phyloP scores from a whole-genome alignment of 441 rosid species.

The Populus hybrid region DNA sequence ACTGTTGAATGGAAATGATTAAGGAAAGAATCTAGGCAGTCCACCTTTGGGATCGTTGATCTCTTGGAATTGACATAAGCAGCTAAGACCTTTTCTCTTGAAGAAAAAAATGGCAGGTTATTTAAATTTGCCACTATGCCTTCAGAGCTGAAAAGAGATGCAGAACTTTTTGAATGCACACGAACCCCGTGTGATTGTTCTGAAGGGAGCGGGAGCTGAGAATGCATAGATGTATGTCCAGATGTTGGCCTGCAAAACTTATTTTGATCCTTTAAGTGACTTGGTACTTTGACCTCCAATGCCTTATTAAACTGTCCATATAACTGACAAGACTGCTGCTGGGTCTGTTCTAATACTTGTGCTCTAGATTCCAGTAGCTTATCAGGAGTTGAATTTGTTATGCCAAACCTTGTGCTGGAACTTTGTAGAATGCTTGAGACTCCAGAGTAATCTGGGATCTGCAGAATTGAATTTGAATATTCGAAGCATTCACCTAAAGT shows the following conservation, averaged over 20 bases:
- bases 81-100: constrained; percentile 22
- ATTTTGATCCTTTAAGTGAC: constrained; percentile 2
- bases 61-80: constrained; percentile 31
- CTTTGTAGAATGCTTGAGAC: constrained; percentile 10
- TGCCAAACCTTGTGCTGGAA: background rate
- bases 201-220: constrained; percentile 21
- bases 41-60: constrained; percentile 3
- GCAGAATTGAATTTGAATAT: constrained; percentile 13
- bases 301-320: constrained; percentile 9
- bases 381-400: constrained; percentile 11
- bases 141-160: constrained; percentile 11
- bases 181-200: constrained; percentile 11
- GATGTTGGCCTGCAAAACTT: constrained; percentile 8
- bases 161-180: constrained; percentile 16
- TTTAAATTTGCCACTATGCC: constrained; percentile 7
- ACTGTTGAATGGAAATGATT: constrained; percentile 29
- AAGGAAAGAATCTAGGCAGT: constrained; percentile 27
- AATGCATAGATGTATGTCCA: constrained; percentile 10
- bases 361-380: constrained; percentile 13
- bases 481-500: constrained; percentile 5
- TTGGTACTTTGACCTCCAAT: constrained; percentile 10
- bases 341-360: constrained; percentile 14
- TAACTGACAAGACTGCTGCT: constrained; percentile 16
- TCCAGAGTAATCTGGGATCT: constrained; percentile 15
- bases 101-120: constrained; percentile 1